Conservation (phyloP, 1,139 yeast species). For the Sugiyamaella xylanicola region DNA sequence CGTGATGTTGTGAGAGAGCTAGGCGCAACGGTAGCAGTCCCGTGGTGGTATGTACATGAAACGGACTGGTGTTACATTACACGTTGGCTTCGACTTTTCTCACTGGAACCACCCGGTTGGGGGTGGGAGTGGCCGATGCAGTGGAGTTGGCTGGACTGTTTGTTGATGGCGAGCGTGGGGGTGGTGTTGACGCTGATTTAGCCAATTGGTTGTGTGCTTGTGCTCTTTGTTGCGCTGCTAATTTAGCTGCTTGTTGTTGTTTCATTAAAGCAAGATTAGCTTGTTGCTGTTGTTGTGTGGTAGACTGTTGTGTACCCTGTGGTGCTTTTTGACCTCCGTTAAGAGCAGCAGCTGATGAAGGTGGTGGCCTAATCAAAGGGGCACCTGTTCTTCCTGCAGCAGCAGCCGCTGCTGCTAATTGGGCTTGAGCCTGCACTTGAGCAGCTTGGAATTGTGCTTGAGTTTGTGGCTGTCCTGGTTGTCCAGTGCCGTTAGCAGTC, state of each 20-base stretch:
- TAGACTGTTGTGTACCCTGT: neutral
- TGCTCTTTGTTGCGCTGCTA: neutral
- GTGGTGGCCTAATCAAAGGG: slow-evolving; percentile 31
- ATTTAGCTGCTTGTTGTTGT: slow-evolving; percentile 7
- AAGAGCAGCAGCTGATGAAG: slow-evolving; percentile 11
- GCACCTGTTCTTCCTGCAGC: slow-evolving; percentile 21
- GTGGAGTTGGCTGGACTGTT: slow-evolving; percentile 8
- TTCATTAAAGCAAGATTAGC: slow-evolving; percentile 9
- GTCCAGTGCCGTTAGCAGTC: neutral
- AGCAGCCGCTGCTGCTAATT: slow-evolving; percentile 24
- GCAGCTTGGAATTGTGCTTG: slow-evolving; percentile 32
- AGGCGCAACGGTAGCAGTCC: too few species aligned
- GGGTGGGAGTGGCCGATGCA: neutral
- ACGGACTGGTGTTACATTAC: slow-evolving; percentile 2
- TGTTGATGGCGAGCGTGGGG: slow-evolving; percentile 13
- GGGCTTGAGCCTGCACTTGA: slow-evolving; percentile 22
- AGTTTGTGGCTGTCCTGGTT: slow-evolving; percentile 29
- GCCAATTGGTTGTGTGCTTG: neutral
- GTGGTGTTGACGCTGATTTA: slow-evolving; percentile 5
- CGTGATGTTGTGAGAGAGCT: neutral
- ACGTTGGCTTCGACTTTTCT: slow-evolving; percentile 23
- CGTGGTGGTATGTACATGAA: slow-evolving; percentile 15
- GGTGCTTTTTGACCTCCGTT: slow-evolving; percentile 1
- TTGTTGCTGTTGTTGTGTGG: slow-evolving; percentile 8
- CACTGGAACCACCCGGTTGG: slow-evolving; percentile 16